Evolutionary conservation across 768 basidiomycete species (phyloP), one percentile per base, ranked within the genome.

Genomic region (Mrakia hoshinonis): DNA sequence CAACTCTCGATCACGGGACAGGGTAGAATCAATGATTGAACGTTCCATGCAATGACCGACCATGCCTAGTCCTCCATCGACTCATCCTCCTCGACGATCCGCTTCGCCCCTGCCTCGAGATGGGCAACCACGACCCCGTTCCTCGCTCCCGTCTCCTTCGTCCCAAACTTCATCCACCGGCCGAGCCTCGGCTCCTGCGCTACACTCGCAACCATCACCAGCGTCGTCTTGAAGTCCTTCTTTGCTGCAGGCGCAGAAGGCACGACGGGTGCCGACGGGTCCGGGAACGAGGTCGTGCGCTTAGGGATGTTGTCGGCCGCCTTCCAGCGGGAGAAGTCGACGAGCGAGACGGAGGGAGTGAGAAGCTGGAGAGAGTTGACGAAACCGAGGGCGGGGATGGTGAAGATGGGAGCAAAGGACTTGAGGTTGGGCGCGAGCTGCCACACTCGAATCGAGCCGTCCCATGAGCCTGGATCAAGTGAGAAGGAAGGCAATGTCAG

Each of bases 131-230:
- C 76, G 1, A 89, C 84, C 9, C 87, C 86, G 79, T 95, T 96
- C 74, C 83, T 82, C 0, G 84, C 86, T n/a, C 72, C 72, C 49
- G 47, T 60, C 1, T 89, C 89, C 62, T 82, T 82, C 38, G 86
- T 87, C 77, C 89, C 90, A 70, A 90, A 76, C 61, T 82, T 84
- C 77, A 92, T 79, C 95, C 96, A 99, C 74, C 96, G 83, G 2
- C 96, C 95, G 46, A 95, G 78, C 70, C 90, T 85, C 77, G 89
- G 90, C 78, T 99, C 96, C 77, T 93, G 90, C 2, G 89, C 90
- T 22, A 92, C 78, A 12, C 88, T 91, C 7, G 87, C 92, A 20
- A 92, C 85, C 46, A 99, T 78, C 68, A 94, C 58, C 5, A 80
- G 66, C 85, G 76, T 73, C 2, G 81, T 74, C 34, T 72, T 71